Base-by-base conservation (phyloP, 2,329 filamentous ascomycete genomes). In the Raffaelea deltoideospora region DNA sequence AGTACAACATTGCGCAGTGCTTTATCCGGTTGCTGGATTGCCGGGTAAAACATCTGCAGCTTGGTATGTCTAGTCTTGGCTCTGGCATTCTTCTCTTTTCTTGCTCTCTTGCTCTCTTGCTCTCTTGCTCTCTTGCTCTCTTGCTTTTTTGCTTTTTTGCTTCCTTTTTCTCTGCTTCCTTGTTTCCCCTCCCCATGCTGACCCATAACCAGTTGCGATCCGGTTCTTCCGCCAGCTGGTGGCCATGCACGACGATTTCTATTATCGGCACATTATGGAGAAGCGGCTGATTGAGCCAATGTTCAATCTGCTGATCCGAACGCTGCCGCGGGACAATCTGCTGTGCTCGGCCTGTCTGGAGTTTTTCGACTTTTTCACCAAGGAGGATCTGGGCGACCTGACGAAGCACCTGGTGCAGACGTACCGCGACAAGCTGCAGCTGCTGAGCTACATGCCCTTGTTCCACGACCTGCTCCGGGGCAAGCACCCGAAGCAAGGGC, bases 311-410 rank as follows among this genome's bases (percentile, higher is more conserved):
- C 70, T 96, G 24, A 71, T 80, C 38, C 74, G 82, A 45, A 90
- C 85, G 0, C 80, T 95, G 72, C 84, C 87, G 1, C 75, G 86
- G 30, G 88, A 98, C 55, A 96, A 95, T 47, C 67, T 98, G 3
- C 67, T 96, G 23, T 92, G 90, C 55, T 96, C 88, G 1, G 88
- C 87, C 9, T 94, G 85, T 48, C 67, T 96, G 10, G 90, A 98
- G 51, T 72, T 98, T 31, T 96, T 98, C 45, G 86, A 93, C 50
- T 86, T 79, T 50, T 82, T 96, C 49, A 85, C 79, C 53, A 76
- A 77, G 51, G 83, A 92, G 48, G 76, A 76, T 38, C 69, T 87
- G 49, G 92, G 86, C 54, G 75, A 81, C 13, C 64, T 95, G 33
- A 76, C 93, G 39, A 76, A 78, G 43, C 82, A 95, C 51, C 63